Evolutionary conservation across 139 green algal genomes (phyloP), one percentile per base, ranked within the genome.

Genomic region (Haematococcus sp.): DNA sequence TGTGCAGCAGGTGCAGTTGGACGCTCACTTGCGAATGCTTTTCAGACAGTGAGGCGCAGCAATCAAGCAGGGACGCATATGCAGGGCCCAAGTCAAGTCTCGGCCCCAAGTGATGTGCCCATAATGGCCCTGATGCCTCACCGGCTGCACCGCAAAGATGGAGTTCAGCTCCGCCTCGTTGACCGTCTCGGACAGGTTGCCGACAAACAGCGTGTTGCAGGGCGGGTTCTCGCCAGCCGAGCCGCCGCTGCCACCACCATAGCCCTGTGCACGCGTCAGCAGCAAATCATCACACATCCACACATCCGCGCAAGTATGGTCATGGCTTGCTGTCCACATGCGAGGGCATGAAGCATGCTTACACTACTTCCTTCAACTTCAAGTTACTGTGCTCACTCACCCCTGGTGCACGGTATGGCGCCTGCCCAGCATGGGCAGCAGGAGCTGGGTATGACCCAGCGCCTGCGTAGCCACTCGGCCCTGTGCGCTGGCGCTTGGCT

Each of bases 171-270:
- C 92, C 5, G 64, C 67, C 72, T 97, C 93, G 46, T 71, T 84
- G 34, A 88, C 79, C 1, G 19, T 46, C 40, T 92, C 84, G 2
- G 84, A 64, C 44, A 97, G 87, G 82, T 97, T 97, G 43, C 79
- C 79, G 1, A 85, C 66, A 73, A 97, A 97, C 28, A 97, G 81
- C 17, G 92, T 97, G 83, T 97, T 97, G 87, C 92, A 97, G 33
- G 92, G 91, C 17, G 92, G 89, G 80, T 97, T 97, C 73, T 97
- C 92, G 40, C 71, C 80, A 15, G 68, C 23, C 15, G 27, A 7
- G 16, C 58, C 40, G 40, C 40, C 40, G 40, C 40, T 11, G 40
- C 40, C 11, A 11, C 40, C 40, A 11, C 40, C 40, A 49, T 49
- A 49, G 40, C 40, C 40, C 40, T 49, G 40, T 11, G 11, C 40